Evolutionary conservation across 768 basidiomycete species (phyloP).

Genomic region (Tricholoma flavovirens): DNA sequence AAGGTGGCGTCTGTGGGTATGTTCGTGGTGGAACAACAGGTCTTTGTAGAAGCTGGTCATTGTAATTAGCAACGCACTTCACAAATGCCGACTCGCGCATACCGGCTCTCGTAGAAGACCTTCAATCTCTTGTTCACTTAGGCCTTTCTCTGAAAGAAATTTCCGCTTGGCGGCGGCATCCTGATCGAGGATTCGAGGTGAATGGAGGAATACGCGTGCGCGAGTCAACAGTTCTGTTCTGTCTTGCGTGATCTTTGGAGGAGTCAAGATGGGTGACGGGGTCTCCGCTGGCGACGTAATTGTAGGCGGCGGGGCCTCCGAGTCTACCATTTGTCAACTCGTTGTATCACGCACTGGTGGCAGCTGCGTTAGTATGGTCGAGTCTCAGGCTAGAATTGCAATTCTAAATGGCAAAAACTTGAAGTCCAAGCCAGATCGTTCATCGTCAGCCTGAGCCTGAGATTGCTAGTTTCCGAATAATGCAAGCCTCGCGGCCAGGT

Average conservation of each 20-base stretch:
- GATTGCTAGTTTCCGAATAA: too few relatives aligned
- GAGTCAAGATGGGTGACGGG: background rate
- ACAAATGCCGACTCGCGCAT: background rate
- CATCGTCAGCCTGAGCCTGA: too few relatives aligned
- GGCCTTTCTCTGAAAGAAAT: slow-evolving; percentile 69
- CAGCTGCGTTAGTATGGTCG: too few relatives aligned
- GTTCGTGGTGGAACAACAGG: slow-evolving; percentile 64
- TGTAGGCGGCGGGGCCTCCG: background rate
- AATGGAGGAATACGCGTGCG: slow-evolving; percentile 60
- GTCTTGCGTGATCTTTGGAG: slow-evolving; percentile 11
- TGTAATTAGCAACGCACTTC: background rate
- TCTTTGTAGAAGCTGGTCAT: slow-evolving; percentile 24
- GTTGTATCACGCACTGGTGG: too few relatives aligned
- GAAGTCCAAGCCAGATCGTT: too few relatives aligned
- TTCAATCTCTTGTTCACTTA: slow-evolving; percentile 56
- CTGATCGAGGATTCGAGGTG: slow-evolving; percentile 59
- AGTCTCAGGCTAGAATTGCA: too few relatives aligned
- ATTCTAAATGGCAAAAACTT: too few relatives aligned
- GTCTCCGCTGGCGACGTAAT: background rate
- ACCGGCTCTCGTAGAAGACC: slow-evolving; percentile 42
- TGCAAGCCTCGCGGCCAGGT: too few relatives aligned
- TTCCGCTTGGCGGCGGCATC: slow-evolving; percentile 49
- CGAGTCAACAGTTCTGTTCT: slow-evolving; percentile 42
- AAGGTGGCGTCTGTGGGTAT: slow-evolving; percentile 67
- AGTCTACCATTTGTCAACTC: background rate